Evolutionary conservation across 352 stramenopile species (phyloP).

Genomic region (Globisporangium parvum): DNA sequence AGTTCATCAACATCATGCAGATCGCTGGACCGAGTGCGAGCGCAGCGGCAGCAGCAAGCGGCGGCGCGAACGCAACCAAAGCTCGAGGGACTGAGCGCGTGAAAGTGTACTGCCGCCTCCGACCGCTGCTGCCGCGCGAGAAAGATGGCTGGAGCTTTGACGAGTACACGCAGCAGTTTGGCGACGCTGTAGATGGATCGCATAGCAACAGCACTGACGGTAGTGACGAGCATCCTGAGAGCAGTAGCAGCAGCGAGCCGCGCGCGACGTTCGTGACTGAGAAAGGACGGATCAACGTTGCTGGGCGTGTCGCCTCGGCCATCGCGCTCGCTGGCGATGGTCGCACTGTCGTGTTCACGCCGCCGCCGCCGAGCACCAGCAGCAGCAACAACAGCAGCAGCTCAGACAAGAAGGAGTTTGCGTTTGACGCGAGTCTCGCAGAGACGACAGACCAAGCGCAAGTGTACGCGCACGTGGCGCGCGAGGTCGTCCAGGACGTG

Average conservation of each 20-base stretch:
- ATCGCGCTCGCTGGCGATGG: slow-evolving; percentile 26
- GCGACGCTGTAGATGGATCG: slow-evolving; percentile 17
- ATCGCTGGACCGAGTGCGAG: neutral
- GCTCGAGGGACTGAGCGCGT: slow-evolving; percentile 32
- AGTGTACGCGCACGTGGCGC: slow-evolving; percentile 48
- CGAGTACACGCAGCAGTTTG: slow-evolving; percentile 35
- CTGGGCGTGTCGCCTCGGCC: slow-evolving; percentile 12
- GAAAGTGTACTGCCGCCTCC: slow-evolving; percentile 61
- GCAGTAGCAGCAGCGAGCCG: slow-evolving; percentile 5
- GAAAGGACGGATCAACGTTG: slow-evolving; percentile 24
- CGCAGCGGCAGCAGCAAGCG: no score
- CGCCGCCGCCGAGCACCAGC: no score
- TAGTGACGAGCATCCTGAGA: neutral
- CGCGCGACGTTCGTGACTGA: slow-evolving; percentile 61
- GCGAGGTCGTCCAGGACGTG: slow-evolving; percentile 51
- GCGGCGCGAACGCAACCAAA: neutral
- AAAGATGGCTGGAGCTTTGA: slow-evolving; percentile 58
- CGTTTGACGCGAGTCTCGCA: slow-evolving; percentile 47
- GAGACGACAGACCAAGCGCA: slow-evolving; percentile 33
- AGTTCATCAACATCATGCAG: neutral
- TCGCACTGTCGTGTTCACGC: slow-evolving; percentile 24
- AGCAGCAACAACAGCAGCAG: slow-evolving; percentile 12
- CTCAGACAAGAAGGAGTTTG: slow-evolving; percentile 38
- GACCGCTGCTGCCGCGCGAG: slow-evolving; percentile 53
- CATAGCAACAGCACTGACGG: slow-evolving; percentile 9